Base-by-base conservation (phyloP, 2,329 filamentous ascomycete genomes). In the Penicillium concentricum region DNA sequence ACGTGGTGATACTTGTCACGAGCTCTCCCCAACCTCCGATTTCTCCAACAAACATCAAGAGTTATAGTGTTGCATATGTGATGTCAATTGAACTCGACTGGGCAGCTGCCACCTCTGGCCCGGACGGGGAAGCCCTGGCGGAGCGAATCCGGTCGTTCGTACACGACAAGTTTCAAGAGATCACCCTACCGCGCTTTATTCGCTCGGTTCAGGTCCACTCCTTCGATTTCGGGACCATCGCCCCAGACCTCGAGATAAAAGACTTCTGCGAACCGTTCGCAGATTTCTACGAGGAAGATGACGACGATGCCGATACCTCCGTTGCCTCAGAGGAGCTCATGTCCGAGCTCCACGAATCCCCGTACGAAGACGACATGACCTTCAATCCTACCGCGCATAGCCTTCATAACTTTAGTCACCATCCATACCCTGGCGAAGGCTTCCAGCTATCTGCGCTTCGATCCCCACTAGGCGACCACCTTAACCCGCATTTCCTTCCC, bases 21-120 rank as follows among this genome's bases (percentile, higher is more conserved):
- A 26, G 38, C 34, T 49, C 54, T 48, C 51, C 38, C 45, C 44
- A 51, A 55, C 34, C 20, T 56, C 51, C 49, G 22, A 30, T 47
- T 54, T 55, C 45, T 50, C 54, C 26, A 34, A 42, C 46, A 50
- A 53, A 24, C 37, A 35, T 43, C 38, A 26, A 37, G 30, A 54
- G 46, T 42, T 45, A 52, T 53, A 49, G 35, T 51, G 13, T 54
- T 51, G 62, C 66, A 64, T 59, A 72, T 73, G 74, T 76, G 60
- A 99, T 99, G 94, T 97, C 94, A 66, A 93, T 99, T 79, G 92
- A 97, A 72, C 88, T 99, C 73, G 92, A 96, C 77, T 99, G 94
- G 94, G 88, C 94, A 70, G 89, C 89, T 61, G 85, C 97, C 71
- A 97, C 93, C 22, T 87, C 87, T 60, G 94, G 94, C 28, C 86